phyloP scores from a whole-genome alignment of 208 protist genomes.

The Wallacemonas rigidus region DNA sequence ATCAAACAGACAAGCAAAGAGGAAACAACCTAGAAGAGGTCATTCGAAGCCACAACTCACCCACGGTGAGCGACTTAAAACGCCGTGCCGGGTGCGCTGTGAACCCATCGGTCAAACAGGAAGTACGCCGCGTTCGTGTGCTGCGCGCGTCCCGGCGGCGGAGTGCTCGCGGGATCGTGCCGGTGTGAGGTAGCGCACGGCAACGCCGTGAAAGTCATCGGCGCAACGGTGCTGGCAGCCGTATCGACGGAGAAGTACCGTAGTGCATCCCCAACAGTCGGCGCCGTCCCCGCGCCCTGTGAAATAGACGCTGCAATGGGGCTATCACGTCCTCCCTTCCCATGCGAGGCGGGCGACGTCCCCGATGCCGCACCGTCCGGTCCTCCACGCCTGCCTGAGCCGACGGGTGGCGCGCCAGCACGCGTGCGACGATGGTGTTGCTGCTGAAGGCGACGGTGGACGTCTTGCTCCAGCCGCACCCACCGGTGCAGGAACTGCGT shows the following conservation, averaged over 20 bases:
- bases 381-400: too few species aligned
- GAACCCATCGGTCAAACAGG: slow-evolving; percentile 51
- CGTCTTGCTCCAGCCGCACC: slow-evolving; percentile 28
- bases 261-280: background rate
- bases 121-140: slow-evolving; percentile 35
- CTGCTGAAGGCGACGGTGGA: slow-evolving; percentile 16
- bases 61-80: background rate
- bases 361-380: background rate
- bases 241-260: background rate
- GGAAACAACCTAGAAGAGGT: too few species aligned
- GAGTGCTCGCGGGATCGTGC: too few species aligned
- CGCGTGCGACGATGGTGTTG: background rate
- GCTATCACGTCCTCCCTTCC: background rate
- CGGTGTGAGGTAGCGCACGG: background rate
- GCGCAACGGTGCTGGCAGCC: background rate
- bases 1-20: too few species aligned
- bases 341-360: too few species aligned
- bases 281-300: background rate
- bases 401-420: background rate
- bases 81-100: slow-evolving; percentile 20
- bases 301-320: background rate
- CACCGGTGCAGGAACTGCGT: background rate
- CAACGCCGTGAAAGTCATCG: background rate
- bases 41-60: too few species aligned
- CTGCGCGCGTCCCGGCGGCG: background rate